Conservation (phyloP, 140 eudicot genomes). For the Ambrosia hybrid region DNA sequence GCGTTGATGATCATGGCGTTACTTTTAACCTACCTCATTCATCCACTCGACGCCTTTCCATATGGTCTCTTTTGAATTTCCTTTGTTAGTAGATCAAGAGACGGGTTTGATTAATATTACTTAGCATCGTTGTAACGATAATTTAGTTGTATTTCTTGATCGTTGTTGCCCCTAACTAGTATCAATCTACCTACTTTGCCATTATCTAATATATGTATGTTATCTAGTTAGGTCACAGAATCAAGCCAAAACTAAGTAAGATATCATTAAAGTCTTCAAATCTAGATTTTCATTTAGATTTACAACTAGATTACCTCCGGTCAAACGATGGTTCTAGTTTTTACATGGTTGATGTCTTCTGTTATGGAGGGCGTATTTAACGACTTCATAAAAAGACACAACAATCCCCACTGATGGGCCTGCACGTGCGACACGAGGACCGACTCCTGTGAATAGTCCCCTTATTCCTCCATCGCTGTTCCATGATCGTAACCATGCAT, state of each 20-base stretch:
- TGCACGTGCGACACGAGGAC: slow-evolving; percentile 87
- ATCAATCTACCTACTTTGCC: slow-evolving; percentile 10
- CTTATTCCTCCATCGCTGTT: slow-evolving; percentile 83
- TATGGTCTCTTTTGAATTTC: slow-evolving; percentile 29
- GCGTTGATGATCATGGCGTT: slow-evolving; percentile 60
- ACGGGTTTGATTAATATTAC: slow-evolving; percentile 8
- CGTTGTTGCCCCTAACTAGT: slow-evolving; percentile 15
- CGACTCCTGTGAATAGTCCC: slow-evolving; percentile 78
- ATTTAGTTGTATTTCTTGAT: slow-evolving; percentile 19
- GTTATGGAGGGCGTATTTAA: slow-evolving; percentile 48
- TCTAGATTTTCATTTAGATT: not conserved
- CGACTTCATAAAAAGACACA: slow-evolving; percentile 81
- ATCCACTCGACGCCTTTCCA: slow-evolving; percentile 52
- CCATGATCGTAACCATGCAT: not conserved
- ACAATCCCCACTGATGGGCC: slow-evolving; percentile 96
- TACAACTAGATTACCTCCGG: not conserved
- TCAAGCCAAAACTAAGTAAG: slow-evolving; percentile 1
- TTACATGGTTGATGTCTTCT: slow-evolving; percentile 19
- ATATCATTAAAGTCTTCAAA: not conserved
- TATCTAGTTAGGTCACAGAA: not conserved
- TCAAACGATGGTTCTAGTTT: not conserved
- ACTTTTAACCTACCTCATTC: slow-evolving; percentile 60
- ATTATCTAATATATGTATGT: not conserved
- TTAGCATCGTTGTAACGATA: slow-evolving; percentile 6
- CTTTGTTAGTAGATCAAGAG: slow-evolving; percentile 15